Percentiles rank a stretch among this genome's conserved stretches.
Conservation (phyloP, 148 eudicot genomes). For the Hydrangea macrophylla region DNA sequence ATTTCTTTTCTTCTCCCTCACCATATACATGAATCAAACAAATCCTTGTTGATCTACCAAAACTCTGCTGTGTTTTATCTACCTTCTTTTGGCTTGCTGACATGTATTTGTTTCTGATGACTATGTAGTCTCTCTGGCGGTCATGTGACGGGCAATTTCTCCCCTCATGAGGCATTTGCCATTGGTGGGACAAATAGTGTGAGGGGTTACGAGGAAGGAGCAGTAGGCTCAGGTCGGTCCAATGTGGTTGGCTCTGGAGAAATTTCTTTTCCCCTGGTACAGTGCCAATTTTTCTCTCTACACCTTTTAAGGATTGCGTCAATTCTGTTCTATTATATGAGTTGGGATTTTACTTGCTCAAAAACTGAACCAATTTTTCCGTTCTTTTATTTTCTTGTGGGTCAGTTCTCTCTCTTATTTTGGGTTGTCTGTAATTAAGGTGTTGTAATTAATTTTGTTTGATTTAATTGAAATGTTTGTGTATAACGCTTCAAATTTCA, state of each 20-base stretch:
- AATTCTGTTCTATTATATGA: not conserved
- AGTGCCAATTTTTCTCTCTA: constrained; percentile 3
- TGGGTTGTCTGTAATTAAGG: too few species aligned
- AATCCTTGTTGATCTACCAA: not conserved
- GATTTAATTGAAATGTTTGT: not conserved
- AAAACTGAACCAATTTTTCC: not conserved
- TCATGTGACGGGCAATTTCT: constrained; percentile 86
- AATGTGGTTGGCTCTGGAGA: constrained; percentile 93
- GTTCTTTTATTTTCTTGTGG: not conserved
- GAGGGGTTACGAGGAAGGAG: constrained; percentile 98
- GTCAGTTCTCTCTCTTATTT: too few species aligned
- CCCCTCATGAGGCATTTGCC: constrained; percentile 98
- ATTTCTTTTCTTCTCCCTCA: too few species aligned
- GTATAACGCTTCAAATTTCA: not conserved
- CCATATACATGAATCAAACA: too few species aligned
- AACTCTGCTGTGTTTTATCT: not conserved
- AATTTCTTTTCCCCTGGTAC: constrained; percentile 89
- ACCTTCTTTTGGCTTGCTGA: not conserved
- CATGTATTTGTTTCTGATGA: not conserved
- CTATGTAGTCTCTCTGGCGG: constrained; percentile 81
- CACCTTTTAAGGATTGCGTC: not conserved
- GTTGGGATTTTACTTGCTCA: not conserved
- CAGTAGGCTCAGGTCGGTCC: constrained; percentile 90
- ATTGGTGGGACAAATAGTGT: constrained; percentile 99
- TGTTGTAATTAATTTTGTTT: too few species aligned